Evolutionary conservation across 2,329 filamentous ascomycete genomes (phyloP), one percentile per base, ranked within the genome.

Genomic region (Cladophialophora immunda): DNA sequence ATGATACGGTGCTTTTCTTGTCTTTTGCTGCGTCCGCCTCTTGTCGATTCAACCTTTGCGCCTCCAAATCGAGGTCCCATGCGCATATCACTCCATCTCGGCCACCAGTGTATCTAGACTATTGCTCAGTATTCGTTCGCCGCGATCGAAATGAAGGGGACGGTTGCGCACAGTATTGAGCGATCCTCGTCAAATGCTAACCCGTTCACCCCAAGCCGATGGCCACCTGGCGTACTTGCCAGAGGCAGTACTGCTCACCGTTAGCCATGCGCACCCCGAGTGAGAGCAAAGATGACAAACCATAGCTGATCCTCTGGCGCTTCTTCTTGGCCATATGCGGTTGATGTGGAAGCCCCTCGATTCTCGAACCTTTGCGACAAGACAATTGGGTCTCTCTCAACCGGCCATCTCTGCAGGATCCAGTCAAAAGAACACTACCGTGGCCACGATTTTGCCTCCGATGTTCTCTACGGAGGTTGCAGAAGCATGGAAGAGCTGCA

Each of bases 51-150:
- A 50, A 38, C 30, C 64, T 58, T 36, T 69, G 81, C 70, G 92
- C 83, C 76, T 93, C 86, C 75, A 92, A 87, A 75, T 92, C 87
- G 61, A 97, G 83, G 79, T 98, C 90, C 95, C 95, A 99, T 68
- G 94, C 93, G 81, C 95, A 99, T 72, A 99, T 90, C 58, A 95
- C 91, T 73, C 95, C 95, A 80, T 99, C 95, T 76, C 95, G 90
- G 67, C 95, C 95, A 72, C 93, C 95, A 54, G 95, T 97, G 81
- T 98, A 99, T 75, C 94, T 97, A 72, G 30, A 54, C 41, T 27
- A 19, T 57, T 67, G 67, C 45, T 72, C 58, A 74, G 73, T 65
- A 67, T 57, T 13, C 45, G 58, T 45, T 58, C 45, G 22, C 54
- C 2, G 29, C 25, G 17, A 38, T 69, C 36, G 66, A 45, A 61